A percentile compares a stretch with the other conserved stretches of the same genome.
These are phyloP conservation scores for Ophiocordyceps unilateralis DNA, from an alignment of 2,329 filamentous ascomycete species.

Conservation along the genomic window DNA sequence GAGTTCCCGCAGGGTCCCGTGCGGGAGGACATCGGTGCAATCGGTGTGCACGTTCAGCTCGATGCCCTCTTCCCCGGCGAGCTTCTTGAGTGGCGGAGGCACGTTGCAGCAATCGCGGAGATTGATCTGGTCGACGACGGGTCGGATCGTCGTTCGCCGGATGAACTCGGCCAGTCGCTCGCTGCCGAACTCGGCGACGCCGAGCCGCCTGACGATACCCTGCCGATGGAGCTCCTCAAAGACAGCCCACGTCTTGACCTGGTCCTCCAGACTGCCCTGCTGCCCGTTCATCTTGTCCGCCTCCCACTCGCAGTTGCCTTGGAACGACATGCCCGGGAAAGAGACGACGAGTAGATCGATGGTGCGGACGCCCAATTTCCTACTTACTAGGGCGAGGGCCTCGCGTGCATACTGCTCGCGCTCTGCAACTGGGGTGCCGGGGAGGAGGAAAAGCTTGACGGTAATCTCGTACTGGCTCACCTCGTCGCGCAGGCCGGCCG, in stretches of 20 bases:
- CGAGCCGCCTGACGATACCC: slow-evolving; percentile 58
- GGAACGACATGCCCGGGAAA: slow-evolving; percentile 85
- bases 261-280: slow-evolving; percentile 50
- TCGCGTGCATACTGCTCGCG: slow-evolving; percentile 57
- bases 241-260: slow-evolving; percentile 50
- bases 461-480: slow-evolving; percentile 81
- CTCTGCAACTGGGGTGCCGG: slow-evolving; percentile 44
- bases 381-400: slow-evolving; percentile 63
- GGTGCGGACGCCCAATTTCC: slow-evolving; percentile 56
- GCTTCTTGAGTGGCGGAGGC: slow-evolving; percentile 66
- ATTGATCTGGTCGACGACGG: slow-evolving; percentile 89
- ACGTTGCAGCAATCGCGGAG: slow-evolving; percentile 91
- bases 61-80: slow-evolving; percentile 69
- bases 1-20: slow-evolving; percentile 69
- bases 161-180: slow-evolving; percentile 68
- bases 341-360: slow-evolving; percentile 85
- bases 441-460: slow-evolving; percentile 86
- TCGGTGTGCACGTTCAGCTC: slow-evolving; percentile 89
- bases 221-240: slow-evolving; percentile 57
- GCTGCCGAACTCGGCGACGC: slow-evolving; percentile 81
- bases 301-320: slow-evolving; percentile 76
- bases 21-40: slow-evolving; percentile 77
- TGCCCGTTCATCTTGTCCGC: slow-evolving; percentile 43
- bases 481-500: slow-evolving; percentile 62
- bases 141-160: slow-evolving; percentile 49